phyloP scores from a whole-genome alignment of 805 yeast genomes.

The Sugiyamaella chiloensis region DNA sequence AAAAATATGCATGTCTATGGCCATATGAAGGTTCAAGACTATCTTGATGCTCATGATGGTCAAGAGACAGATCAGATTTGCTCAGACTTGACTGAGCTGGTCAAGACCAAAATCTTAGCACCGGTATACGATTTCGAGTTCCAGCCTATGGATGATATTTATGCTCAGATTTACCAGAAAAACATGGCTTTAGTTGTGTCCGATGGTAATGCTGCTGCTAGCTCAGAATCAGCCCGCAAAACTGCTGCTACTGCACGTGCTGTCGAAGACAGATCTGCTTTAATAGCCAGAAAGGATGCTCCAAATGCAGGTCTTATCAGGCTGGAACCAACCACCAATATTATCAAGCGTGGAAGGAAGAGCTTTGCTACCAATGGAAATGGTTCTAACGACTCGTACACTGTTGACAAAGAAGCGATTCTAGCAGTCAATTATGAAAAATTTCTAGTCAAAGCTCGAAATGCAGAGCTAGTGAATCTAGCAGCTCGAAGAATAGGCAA shows the following conservation, averaged over 20 bases:
- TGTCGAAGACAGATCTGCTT: slow-evolving; percentile 28
- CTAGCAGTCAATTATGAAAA: slow-evolving; percentile 64
- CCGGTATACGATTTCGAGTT: slow-evolving; percentile 44
- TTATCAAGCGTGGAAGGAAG: background rate
- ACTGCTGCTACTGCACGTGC: slow-evolving; percentile 62
- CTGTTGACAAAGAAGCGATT: slow-evolving; percentile 30
- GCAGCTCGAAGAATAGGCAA: slow-evolving; percentile 69
- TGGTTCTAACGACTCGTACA: background rate
- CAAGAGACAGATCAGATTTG: slow-evolving; percentile 33
- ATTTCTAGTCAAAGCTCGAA: slow-evolving; percentile 64
- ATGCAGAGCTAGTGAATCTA: slow-evolving; percentile 57
- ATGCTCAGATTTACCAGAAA: slow-evolving; percentile 20
- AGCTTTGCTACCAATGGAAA: background rate
- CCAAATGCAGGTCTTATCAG: slow-evolving; percentile 21
- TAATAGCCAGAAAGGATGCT: slow-evolving; percentile 20
- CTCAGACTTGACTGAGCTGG: slow-evolving; percentile 41
- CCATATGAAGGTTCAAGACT: slow-evolving; percentile 56
- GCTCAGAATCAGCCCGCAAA: slow-evolving; percentile 55
- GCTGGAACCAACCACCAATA: background rate
- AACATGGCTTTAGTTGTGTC: slow-evolving; percentile 20
- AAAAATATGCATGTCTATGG: slow-evolving; percentile 73
- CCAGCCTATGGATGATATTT: slow-evolving; percentile 32
- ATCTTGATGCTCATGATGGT: slow-evolving; percentile 28
- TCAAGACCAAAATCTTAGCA: slow-evolving; percentile 48
- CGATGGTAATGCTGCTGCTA: slow-evolving; percentile 23